These are phyloP conservation scores for Asterophora lycoperdoides DNA, from an alignment of 768 basidiomycete genomes.

Conservation along the genomic window DNA sequence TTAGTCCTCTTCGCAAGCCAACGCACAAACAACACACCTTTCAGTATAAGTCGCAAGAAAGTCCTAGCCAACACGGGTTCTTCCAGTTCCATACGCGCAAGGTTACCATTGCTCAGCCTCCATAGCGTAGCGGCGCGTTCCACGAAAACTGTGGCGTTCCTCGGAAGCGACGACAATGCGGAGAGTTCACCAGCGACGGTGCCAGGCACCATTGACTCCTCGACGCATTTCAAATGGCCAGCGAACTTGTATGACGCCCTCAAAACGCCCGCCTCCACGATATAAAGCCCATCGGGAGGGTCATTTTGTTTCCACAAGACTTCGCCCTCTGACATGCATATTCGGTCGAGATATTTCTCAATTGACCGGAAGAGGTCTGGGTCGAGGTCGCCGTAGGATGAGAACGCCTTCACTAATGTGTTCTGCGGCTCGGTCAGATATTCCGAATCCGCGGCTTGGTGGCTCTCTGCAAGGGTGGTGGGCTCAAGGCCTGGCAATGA, in stretches of 20 bases:
- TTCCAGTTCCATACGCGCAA: slow-evolving; percentile 64
- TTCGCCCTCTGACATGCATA: slow-evolving; percentile 50
- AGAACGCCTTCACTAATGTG: slow-evolving; percentile 77
- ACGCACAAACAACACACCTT: slow-evolving; percentile 45
- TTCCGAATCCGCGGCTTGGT: slow-evolving; percentile 26
- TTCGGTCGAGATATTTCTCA: slow-evolving; percentile 64
- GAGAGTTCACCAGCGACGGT: slow-evolving; percentile 91
- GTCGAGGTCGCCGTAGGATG: slow-evolving; percentile 60
- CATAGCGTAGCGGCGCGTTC: slow-evolving; percentile 79
- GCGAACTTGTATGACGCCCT: slow-evolving; percentile 80
- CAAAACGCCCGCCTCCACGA: slow-evolving; percentile 84
- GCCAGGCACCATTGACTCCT: slow-evolving; percentile 92
- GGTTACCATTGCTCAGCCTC: slow-evolving; percentile 60
- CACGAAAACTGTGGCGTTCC: slow-evolving; percentile 84
- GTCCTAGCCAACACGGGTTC: slow-evolving; percentile 59
- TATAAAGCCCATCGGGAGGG: slow-evolving; percentile 74
- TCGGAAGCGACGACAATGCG: slow-evolving; percentile 68
- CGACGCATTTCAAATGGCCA: slow-evolving; percentile 58
- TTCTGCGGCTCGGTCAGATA: slow-evolving; percentile 58
- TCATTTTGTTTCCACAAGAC: slow-evolving; percentile 81
- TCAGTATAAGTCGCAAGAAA: slow-evolving; percentile 68
- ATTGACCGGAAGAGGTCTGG: slow-evolving; percentile 58
- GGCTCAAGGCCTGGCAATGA: neutral
- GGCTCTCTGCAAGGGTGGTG: slow-evolving; percentile 20
- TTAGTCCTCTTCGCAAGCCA: neutral